These are phyloP conservation scores for Ophiosphaerella korrae DNA, from an alignment of 2,329 filamentous ascomycete species.

Conservation along the genomic window DNA sequence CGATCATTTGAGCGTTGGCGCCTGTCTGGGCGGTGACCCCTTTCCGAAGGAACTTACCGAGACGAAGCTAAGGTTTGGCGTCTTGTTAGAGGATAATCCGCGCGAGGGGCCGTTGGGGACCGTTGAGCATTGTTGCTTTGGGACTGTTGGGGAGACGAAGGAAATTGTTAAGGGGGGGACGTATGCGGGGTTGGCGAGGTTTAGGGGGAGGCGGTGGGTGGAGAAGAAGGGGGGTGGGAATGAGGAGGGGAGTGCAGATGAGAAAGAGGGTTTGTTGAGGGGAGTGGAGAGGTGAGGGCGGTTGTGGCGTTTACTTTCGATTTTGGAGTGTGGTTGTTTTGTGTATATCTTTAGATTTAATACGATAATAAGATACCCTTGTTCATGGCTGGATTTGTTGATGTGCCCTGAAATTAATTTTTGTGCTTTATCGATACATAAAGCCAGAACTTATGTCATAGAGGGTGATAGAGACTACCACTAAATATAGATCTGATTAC, in stretches of 20 bases:
- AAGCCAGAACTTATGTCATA: no score
- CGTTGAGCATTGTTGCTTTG: constrained; percentile 49
- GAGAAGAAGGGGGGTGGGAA: neutral
- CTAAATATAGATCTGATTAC: no score
- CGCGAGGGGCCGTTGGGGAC: constrained; percentile 36
- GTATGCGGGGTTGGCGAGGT: constrained; percentile 43
- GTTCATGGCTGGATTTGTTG: no score
- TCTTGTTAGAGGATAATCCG: constrained; percentile 44
- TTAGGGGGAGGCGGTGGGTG: constrained; percentile 3
- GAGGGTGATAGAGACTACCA: no score
- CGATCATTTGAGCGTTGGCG: constrained; percentile 45
- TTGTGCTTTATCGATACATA: no score
- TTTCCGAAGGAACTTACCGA: constrained; percentile 46
- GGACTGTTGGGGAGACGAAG: constrained; percentile 44
- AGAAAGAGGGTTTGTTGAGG: constrained; percentile 8
- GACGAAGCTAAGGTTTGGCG: constrained; percentile 48
- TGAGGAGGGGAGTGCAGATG: neutral
- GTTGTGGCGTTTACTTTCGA: no score
- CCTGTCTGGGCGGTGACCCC: constrained; percentile 49
- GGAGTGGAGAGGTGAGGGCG: no score
- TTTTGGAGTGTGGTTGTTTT: no score
- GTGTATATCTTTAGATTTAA: no score
- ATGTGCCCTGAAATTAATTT: no score
- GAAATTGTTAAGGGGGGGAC: constrained; percentile 45
- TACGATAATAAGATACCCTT: no score